These are phyloP conservation scores for Plasmodium falciparum DNA, from an alignment of 169 alveolate genomes.

Conservation along the genomic window DNA sequence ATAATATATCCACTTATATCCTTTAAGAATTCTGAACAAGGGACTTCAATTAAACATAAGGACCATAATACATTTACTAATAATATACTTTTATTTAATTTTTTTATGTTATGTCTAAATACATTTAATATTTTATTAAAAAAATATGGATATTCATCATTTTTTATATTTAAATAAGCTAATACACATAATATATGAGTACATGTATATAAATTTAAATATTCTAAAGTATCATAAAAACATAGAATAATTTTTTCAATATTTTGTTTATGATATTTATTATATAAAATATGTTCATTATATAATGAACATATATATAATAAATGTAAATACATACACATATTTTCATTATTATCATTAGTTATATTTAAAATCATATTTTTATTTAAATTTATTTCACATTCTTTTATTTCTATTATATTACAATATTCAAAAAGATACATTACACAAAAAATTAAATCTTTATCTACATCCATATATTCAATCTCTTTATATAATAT, in stretches of 20 bases:
- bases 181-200: conserved; percentile 49
- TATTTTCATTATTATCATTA: conserved; percentile 37
- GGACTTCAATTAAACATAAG: conserved; percentile 39
- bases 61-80: conserved; percentile 54
- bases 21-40: conserved; percentile 28
- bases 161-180: conserved; percentile 51
- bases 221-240: conserved; percentile 38
- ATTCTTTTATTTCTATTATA: conserved; percentile 37
- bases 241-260: conserved; percentile 25
- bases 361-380: conserved; percentile 8
- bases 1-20: conserved; percentile 63
- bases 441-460: conserved; percentile 31
- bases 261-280: conserved; percentile 24
- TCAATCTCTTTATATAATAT: conserved; percentile 57
- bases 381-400: conserved; percentile 26
- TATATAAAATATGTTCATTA: conserved; percentile 6
- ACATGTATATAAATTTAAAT: conserved; percentile 32
- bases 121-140: conserved; percentile 53
- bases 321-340: conserved; percentile 66
- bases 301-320: conserved; percentile 32
- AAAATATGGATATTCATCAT: conserved; percentile 54
- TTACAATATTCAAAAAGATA: conserved; percentile 51
- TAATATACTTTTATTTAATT: conserved; percentile 43
- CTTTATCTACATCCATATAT: conserved; percentile 25
- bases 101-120: conserved; percentile 45